These are phyloP conservation scores for Aspergillus funiculosus DNA, from an alignment of 495 filamentous ascomycete genomes.

Conservation along the genomic window DNA sequence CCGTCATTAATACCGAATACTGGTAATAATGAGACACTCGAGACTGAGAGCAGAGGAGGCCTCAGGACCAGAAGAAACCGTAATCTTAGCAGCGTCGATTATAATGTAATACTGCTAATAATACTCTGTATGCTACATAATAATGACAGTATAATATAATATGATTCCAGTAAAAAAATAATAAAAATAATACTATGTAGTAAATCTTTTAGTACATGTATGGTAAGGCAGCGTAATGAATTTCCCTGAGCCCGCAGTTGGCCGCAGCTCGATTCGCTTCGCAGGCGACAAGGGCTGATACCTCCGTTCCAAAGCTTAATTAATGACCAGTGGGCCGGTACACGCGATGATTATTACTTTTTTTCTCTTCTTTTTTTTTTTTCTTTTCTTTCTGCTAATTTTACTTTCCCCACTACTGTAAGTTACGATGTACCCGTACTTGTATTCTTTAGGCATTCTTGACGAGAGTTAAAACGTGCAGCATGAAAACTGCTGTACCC, in stretches of 20 bases:
- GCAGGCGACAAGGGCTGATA: constrained; percentile 23
- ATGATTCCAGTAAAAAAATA: no score
- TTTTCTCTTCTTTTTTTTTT: constrained; percentile 1
- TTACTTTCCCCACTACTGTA: neutral
- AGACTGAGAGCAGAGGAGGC: constrained; percentile 4
- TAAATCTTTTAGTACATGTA: no score
- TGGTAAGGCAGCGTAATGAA: constrained; percentile 8
- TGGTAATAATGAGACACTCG: neutral
- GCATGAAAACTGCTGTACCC: no score
- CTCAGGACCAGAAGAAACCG: no score
- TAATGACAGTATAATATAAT: no score
- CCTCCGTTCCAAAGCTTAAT: constrained; percentile 43
- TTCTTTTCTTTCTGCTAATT: constrained; percentile 4
- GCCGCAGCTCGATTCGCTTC: constrained; percentile 20
- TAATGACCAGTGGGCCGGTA: constrained; percentile 22
- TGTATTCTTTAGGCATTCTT: constrained; percentile 2
- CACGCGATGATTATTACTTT: constrained; percentile 14
- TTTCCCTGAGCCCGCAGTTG: constrained; percentile 17
- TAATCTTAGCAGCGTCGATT: neutral
- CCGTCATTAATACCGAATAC: constrained; percentile 17
- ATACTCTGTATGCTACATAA: neutral
- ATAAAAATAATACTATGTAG: no score
- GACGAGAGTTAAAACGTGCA: constrained; percentile 21
- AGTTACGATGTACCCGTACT: constrained; percentile 11
- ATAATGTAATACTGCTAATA: constrained; percentile 5